Evolutionary conservation across 371 early-diverging fungal species (phyloP).

Genomic region (Mortierella sp.): DNA sequence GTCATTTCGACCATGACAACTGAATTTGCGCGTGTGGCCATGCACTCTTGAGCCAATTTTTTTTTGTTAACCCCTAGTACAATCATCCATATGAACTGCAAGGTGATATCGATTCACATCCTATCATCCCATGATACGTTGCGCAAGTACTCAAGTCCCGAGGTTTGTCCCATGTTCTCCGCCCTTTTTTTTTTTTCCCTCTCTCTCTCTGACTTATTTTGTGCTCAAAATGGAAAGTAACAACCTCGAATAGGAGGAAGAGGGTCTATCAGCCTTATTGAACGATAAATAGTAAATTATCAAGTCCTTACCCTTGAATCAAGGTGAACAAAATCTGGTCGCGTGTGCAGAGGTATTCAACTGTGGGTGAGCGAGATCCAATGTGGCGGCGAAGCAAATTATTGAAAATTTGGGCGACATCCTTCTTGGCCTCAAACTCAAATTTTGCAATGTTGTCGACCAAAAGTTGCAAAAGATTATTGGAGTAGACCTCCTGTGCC

Average conservation of each 20-base stretch:
- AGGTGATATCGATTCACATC: neutral
- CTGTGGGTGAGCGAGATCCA: constrained; percentile 95
- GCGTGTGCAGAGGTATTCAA: constrained; percentile 90
- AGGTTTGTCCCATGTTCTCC: constrained; percentile 6
- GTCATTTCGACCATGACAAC: neutral
- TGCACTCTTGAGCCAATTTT: neutral
- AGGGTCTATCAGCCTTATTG: neutral
- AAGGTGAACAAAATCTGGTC: constrained; percentile 86
- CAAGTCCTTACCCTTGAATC: constrained; percentile 77
- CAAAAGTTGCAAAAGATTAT: constrained; percentile 87
- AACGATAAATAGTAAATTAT: constrained; percentile 8
- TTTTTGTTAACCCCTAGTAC: constrained; percentile 3
- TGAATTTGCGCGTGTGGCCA: neutral
- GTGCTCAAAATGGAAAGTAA: neutral
- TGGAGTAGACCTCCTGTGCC: constrained; percentile 94
- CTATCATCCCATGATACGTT: constrained; percentile 1
- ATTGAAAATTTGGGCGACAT: constrained; percentile 97
- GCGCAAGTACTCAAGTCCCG: neutral
- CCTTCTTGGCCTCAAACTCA: constrained; percentile 99
- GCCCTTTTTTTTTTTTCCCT: neutral
- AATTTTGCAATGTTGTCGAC: constrained; percentile 88
- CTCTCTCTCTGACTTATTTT: neutral
- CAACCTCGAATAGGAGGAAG: neutral
- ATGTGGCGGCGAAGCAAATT: constrained; percentile 95
- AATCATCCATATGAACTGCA: neutral